Conservation (phyloP, 2,329 filamentous ascomycete species). For the Daldinia eschscholtzii region DNA sequence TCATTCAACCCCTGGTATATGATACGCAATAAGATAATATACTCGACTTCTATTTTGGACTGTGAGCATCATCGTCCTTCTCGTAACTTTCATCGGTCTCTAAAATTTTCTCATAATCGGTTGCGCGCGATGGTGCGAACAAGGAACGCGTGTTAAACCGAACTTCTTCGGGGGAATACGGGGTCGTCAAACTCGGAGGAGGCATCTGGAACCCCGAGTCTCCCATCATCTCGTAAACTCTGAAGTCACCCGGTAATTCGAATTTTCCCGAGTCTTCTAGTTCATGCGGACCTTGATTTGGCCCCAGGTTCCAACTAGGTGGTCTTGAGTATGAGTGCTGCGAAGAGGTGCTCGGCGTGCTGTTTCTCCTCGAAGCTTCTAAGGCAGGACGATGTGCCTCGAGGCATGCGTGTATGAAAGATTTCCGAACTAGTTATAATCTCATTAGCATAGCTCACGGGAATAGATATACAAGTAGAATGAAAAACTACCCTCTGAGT, state of each 20-base stretch:
- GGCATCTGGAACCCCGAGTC: conserved; percentile 20
- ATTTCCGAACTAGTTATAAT: conserved; percentile 35
- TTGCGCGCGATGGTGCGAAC: not conserved
- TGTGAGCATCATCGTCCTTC: not conserved
- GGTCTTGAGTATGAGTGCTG: conserved; percentile 25
- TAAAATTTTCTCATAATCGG: not conserved
- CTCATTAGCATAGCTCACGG: not conserved
- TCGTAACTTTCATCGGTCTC: not conserved
- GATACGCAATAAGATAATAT: too few relatives aligned
- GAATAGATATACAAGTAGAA: not conserved
- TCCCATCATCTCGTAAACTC: conserved; percentile 17
- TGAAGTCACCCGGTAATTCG: not conserved
- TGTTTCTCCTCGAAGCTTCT: conserved; percentile 18
- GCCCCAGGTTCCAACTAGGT: conserved; percentile 18
- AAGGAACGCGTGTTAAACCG: conserved; percentile 10
- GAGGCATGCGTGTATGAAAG: conserved; percentile 44
- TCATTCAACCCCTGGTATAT: too few relatives aligned
- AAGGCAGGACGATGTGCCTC: conserved; percentile 38
- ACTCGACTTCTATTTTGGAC: conserved; percentile 15
- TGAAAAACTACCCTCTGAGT: conserved; percentile 31
- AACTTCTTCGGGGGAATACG: conserved; percentile 15
- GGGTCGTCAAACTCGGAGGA: conserved; percentile 21
- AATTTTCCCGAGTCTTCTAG: conserved; percentile 6
- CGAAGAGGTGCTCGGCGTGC: conserved; percentile 18
- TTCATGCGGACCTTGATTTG: conserved; percentile 20